Evolutionary conservation across 1,284 basidiomycete genomes (phyloP), one percentile per base, ranked within the genome.

Genomic region (Pulchroboletus neoregius): DNA sequence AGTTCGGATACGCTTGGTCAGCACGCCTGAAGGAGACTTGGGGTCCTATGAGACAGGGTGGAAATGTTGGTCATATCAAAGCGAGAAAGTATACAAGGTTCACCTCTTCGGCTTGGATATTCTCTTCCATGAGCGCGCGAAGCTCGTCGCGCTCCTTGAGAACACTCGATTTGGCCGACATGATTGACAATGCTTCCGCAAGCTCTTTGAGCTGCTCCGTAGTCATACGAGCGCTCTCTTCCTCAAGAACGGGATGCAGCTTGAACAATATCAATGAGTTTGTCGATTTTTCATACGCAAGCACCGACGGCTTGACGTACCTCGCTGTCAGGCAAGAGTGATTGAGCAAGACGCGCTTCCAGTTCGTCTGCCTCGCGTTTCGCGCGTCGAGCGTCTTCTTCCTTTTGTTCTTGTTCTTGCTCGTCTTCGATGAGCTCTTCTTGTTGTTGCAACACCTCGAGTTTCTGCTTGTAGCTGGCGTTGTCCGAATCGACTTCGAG

Each of bases 341-440:
- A 84, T 60, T 86, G 77, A 24, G 86, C 88, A 53, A 84, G 76
- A 42, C 77, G 82, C 27, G 85, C 78, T 66, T 93, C 91, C 58
- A 73, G 61, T 56, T 88, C 82, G 54, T 83, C 84, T 39, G 84
- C 79, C 68, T 91, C 89, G 62, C 84, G 84, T 67, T 87, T 86
- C 36, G 85, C 87, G 57, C 91, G 84, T 53, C 92, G 83, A 31
- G 94, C 90, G 60, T 90, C 89, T 62, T 92, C 88, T 66, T 96
- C 94, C 68, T 96, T 94, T 68, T 91, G 82, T 60, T 99, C 96
- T 70, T 99, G 95, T 67, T 97, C 95, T 54, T 94, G 85, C 70
- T 99, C 95, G 66, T 98, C 95, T 68, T 98, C 94, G 65, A 99
- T 99, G 51, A 99, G 88, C 68, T 99, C 95, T 67, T 99, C 93